phyloP scores from a whole-genome alignment of 2,329 filamentous ascomycete species.

The Talaromyces atroroseus region DNA sequence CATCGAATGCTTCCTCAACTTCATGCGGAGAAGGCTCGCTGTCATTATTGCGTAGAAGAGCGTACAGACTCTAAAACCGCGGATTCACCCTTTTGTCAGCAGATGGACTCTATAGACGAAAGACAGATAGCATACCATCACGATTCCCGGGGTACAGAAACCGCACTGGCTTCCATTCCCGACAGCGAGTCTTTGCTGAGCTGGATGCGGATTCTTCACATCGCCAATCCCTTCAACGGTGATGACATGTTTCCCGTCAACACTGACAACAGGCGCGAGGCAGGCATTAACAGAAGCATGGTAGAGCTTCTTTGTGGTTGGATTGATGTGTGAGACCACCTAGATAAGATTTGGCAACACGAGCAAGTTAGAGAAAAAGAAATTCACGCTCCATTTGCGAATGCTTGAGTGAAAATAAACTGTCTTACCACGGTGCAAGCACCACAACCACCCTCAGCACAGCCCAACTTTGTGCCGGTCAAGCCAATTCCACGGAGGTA shows the following conservation, averaged over 20 bases:
- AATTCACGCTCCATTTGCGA: background rate
- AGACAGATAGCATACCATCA: conserved; percentile 57
- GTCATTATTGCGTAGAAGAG: conserved; percentile 77
- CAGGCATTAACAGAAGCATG: conserved; percentile 97
- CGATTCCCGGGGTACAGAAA: conserved; percentile 95
- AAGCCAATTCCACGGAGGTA: conserved; percentile 89
- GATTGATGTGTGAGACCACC: conserved; percentile 87
- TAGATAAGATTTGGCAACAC: too few species aligned
- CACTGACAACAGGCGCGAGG: conserved; percentile 81
- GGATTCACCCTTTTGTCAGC: conserved; percentile 11
- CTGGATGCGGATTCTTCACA: conserved; percentile 77
- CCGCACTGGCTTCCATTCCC: conserved; percentile 90
- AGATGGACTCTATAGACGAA: background rate
- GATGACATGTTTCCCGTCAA: conserved; percentile 97
- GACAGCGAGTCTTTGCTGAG: conserved; percentile 85
- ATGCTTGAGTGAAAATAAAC: background rate
- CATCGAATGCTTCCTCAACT: conserved; percentile 94
- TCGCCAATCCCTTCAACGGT: conserved; percentile 95
- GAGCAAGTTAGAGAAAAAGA: conserved; percentile 24
- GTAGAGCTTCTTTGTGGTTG: conserved; percentile 86
- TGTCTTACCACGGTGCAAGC: conserved; percentile 77
- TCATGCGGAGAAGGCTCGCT: conserved; percentile 67
- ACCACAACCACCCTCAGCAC: conserved; percentile 92
- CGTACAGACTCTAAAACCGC: conserved; percentile 68
- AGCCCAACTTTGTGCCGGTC: conserved; percentile 94